phyloP scores from a whole-genome alignment of 2,329 filamentous ascomycete genomes.

The Botrytis medusae region DNA sequence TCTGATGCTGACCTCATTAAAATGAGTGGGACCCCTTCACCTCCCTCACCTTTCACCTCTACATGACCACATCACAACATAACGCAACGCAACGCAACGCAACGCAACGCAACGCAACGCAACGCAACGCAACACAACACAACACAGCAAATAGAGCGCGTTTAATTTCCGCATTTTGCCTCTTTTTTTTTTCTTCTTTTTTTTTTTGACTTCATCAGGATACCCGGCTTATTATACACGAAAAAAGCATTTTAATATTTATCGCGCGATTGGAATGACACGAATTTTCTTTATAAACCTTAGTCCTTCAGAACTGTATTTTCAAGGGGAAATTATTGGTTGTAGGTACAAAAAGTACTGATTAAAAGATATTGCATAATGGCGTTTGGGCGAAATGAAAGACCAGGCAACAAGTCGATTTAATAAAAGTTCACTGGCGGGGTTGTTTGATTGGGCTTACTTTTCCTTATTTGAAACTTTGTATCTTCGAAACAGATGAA shows the following conservation, averaged over 20 bases:
- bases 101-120: background rate
- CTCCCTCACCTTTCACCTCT: conserved; percentile 1
- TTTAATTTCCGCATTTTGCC: background rate
- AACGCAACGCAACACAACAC: background rate
- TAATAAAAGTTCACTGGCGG: background rate
- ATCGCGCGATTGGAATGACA: conserved; percentile 1
- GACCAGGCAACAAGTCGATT: background rate
- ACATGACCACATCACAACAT: background rate
- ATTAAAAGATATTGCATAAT: conserved; percentile 5
- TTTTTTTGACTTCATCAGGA: conserved; percentile 10
- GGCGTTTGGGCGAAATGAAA: conserved; percentile 7
- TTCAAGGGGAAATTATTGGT: background rate
- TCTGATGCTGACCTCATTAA: background rate
- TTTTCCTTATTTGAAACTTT: background rate
- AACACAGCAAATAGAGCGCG: background rate
- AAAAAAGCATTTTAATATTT: conserved; percentile 22
- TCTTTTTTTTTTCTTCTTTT: background rate
- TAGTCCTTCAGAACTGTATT: background rate
- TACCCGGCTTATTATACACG: conserved; percentile 20
- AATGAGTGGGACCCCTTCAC: conserved; percentile 3
- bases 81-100: background rate
- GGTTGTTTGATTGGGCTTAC: background rate
- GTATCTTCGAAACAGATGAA: conserved; percentile 7
- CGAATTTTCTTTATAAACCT: conserved; percentile 7
- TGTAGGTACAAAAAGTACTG: background rate